phyloP scores from a whole-genome alignment of 2,329 filamentous ascomycete species.

The Botrytis cinerea region DNA sequence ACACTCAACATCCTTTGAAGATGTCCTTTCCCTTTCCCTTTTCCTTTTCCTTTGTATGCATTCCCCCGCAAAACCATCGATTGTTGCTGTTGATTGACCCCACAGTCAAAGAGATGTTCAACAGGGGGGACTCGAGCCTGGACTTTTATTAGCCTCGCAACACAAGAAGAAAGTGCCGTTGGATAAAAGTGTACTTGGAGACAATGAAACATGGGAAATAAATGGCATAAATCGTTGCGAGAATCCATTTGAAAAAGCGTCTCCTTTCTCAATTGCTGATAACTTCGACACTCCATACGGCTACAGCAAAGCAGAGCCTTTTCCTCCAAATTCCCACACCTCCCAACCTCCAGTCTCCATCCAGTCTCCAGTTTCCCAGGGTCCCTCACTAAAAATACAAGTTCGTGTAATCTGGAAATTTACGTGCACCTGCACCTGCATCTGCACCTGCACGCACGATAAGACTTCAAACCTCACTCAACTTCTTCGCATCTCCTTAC shows the following conservation, averaged over 20 bases:
- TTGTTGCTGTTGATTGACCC: neutral
- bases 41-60: neutral
- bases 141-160: conserved; percentile 1
- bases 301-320: neutral
- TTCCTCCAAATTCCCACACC: neutral
- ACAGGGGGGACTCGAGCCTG: conserved; percentile 16
- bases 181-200: neutral
- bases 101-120: conserved; percentile 18
- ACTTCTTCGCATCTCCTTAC: conserved; percentile 23
- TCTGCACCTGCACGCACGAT: conserved; percentile 19
- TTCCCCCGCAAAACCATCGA: neutral
- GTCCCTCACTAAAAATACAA: conserved; percentile 19
- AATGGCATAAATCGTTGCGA: conserved; percentile 12
- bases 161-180: neutral
- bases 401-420: conserved; percentile 23
- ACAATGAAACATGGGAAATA: conserved; percentile 20
- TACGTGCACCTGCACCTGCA: conserved; percentile 23
- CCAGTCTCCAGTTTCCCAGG: neutral
- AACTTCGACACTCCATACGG: neutral
- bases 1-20: conserved; percentile 7
- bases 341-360: neutral
- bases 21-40: neutral
- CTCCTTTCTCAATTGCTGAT: neutral
- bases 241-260: neutral
- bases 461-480: conserved; percentile 24